These are phyloP conservation scores for Fusarium veterinarium DNA, from an alignment of 2,329 filamentous ascomycete species.

Conservation along the genomic window DNA sequence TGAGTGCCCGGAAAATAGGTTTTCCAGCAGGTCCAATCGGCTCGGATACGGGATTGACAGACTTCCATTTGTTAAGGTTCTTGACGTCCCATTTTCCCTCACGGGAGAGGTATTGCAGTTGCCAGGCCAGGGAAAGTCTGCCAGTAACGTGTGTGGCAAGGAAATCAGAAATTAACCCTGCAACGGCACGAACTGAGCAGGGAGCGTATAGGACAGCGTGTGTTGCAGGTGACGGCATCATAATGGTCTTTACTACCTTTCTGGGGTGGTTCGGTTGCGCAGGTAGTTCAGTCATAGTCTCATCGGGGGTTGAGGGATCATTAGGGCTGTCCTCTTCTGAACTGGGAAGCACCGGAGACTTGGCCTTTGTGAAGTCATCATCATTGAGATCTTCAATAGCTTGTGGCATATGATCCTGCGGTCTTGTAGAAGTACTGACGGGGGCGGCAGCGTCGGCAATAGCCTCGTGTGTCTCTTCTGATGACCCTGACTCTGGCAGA, in stretches of 20 bases:
- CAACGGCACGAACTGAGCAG: constrained; percentile 77
- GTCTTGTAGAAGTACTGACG: constrained; percentile 52
- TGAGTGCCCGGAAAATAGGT: constrained; percentile 86
- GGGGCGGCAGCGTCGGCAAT: constrained; percentile 62
- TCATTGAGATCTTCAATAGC: constrained; percentile 50
- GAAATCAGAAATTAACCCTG: constrained; percentile 86
- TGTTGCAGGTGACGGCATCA: constrained; percentile 81
- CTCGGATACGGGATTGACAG: constrained; percentile 79
- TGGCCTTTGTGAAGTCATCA: constrained; percentile 41
- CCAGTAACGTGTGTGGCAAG: constrained; percentile 79
- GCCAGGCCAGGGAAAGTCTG: constrained; percentile 87
- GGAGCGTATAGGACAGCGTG: constrained; percentile 89
- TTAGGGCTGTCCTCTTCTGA: constrained; percentile 54
- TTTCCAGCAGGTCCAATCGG: constrained; percentile 69
- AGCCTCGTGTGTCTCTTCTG: constrained; percentile 45
- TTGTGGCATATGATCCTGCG: constrained; percentile 49
- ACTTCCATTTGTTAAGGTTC: constrained; percentile 92
- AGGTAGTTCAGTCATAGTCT: constrained; percentile 57
- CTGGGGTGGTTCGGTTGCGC: constrained; percentile 60
- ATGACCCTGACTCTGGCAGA: constrained; percentile 26
- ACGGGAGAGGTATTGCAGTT: constrained; percentile 86
- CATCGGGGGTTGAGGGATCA: constrained; percentile 60
- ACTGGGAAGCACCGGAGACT: constrained; percentile 31
- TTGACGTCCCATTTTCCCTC: constrained; percentile 99
- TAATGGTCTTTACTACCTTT: constrained; percentile 72